Evolutionary conservation across 352 stramenopile species (phyloP).

Genomic region (Globisporangium echinulatum): DNA sequence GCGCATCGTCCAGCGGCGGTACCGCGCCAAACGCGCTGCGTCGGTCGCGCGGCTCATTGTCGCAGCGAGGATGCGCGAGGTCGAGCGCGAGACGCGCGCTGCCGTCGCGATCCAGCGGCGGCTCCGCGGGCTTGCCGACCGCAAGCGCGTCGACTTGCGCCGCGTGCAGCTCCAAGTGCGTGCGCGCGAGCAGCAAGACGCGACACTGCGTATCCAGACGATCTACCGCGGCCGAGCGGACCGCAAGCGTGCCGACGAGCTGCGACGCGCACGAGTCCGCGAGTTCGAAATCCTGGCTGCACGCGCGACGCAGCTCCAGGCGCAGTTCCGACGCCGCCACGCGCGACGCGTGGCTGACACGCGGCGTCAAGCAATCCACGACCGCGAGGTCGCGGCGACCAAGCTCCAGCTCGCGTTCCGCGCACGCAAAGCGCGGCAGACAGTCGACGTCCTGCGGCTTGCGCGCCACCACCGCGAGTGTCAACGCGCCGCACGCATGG

Average conservation of each 20-base stretch:
- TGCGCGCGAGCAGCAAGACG: conserved; percentile 27
- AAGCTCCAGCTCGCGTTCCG: conserved; percentile 60
- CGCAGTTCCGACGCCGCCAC: conserved; percentile 35
- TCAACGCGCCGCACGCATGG: conserved; percentile 24
- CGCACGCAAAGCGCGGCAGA: conserved; percentile 33
- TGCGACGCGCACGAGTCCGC: conserved; percentile 23
- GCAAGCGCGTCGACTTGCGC: conserved; percentile 31
- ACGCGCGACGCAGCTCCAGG: conserved; percentile 42
- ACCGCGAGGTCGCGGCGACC: conserved; percentile 40
- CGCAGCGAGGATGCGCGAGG: conserved; percentile 19
- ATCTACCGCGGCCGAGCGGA: conserved; percentile 45
- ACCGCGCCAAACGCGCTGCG: conserved; percentile 39
- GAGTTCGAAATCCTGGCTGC: conserved; percentile 28
- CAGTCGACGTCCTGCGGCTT: conserved; percentile 34
- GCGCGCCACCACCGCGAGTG: conserved; percentile 28
- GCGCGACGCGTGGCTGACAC: conserved; percentile 25
- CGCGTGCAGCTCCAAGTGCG: conserved; percentile 23
- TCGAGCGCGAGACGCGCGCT: conserved; percentile 29
- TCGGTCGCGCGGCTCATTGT: conserved; percentile 36
- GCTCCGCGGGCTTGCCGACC: conserved; percentile 31
- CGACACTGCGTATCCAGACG: conserved; percentile 48
- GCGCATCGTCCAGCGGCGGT: conserved; percentile 50
- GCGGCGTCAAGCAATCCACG: conserved; percentile 16
- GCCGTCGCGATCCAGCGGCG: conserved; percentile 47
- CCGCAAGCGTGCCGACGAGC: conserved; percentile 31